Evolutionary conservation across 2,329 filamentous ascomycete genomes (phyloP).

Genomic region (Sporothrix curviconia): DNA sequence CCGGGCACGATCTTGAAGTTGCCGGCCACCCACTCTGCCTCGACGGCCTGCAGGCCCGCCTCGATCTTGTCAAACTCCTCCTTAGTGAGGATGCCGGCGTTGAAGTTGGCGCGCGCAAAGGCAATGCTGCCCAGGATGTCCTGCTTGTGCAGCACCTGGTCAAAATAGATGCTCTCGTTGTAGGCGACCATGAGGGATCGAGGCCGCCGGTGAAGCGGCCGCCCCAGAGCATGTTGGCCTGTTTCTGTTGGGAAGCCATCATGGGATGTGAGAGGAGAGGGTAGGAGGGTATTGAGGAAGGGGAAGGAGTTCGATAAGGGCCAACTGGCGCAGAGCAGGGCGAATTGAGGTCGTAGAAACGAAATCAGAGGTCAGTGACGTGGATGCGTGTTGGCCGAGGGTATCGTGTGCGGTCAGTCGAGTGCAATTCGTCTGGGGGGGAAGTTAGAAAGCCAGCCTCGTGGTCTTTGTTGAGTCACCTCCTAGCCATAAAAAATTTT

Average conservation of each 20-base stretch:
- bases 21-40: constrained; percentile 46
- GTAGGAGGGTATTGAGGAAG: not conserved
- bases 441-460: constrained; percentile 2
- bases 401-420: not conserved
- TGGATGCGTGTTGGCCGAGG: not conserved
- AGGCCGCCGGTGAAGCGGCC: constrained; percentile 60
- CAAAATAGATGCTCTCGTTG: constrained; percentile 75
- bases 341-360: not conserved
- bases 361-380: not conserved
- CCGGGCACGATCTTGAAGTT: constrained; percentile 46
- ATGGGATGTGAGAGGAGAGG: not conserved
- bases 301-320: not conserved
- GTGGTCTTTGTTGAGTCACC: not conserved
- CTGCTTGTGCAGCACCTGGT: constrained; percentile 69
- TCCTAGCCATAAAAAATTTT: not conserved
- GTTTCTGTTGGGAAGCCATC: constrained; percentile 30
- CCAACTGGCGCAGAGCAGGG: not conserved
- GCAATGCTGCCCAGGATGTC: constrained; percentile 77
- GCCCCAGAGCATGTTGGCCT: constrained; percentile 37
- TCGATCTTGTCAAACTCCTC: constrained; percentile 71
- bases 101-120: constrained; percentile 72
- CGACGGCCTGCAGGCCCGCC: constrained; percentile 55
- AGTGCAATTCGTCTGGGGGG: not conserved
- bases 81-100: constrained; percentile 64
- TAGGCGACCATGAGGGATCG: constrained; percentile 79